These are phyloP conservation scores for Aureobasidium sp. DNA, from an alignment of 2,329 filamentous ascomycete genomes.

Conservation along the genomic window DNA sequence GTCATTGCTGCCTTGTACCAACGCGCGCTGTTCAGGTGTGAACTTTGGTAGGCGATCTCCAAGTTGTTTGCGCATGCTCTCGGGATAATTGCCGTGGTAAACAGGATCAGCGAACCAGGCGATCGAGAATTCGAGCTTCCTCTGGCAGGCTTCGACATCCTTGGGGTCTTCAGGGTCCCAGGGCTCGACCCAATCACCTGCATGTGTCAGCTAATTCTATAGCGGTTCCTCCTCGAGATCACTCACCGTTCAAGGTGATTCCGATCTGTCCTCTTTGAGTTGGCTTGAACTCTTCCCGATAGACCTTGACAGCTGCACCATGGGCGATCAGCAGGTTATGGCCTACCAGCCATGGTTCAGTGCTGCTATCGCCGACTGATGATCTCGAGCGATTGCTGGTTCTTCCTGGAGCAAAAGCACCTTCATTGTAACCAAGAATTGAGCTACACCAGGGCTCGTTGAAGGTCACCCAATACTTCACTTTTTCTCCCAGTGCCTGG, in stretches of 20 bases:
- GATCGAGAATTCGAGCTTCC: slow-evolving; percentile 81
- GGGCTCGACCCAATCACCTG: slow-evolving; percentile 65
- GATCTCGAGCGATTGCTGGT: slow-evolving; percentile 67
- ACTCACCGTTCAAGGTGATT: slow-evolving; percentile 71
- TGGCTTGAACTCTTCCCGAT: slow-evolving; percentile 72
- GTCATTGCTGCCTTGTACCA: slow-evolving; percentile 25
- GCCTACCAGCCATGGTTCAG: slow-evolving; percentile 74
- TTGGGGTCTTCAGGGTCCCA: slow-evolving; percentile 69
- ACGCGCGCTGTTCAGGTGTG: slow-evolving; percentile 23
- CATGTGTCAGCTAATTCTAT: slow-evolving; percentile 12
- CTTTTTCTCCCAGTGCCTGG: slow-evolving; percentile 60
- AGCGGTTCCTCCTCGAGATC: not conserved
- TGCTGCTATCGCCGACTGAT: slow-evolving; percentile 60
- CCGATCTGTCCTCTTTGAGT: slow-evolving; percentile 68
- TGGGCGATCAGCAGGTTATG: slow-evolving; percentile 76
- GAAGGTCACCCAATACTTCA: slow-evolving; percentile 85
- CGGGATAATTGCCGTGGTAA: slow-evolving; percentile 58
- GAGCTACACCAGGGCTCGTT: slow-evolving; percentile 75
- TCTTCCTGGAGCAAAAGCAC: slow-evolving; percentile 72
- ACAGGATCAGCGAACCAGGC: slow-evolving; percentile 84
- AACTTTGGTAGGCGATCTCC: slow-evolving; percentile 25
- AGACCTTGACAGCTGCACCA: slow-evolving; percentile 69
- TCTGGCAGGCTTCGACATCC: slow-evolving; percentile 66
- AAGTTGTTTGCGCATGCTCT: slow-evolving; percentile 28
- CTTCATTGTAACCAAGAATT: slow-evolving; percentile 70